Base-by-base conservation (phyloP, 2,329 filamentous ascomycete species). In the Penicillium hesseltinei region DNA sequence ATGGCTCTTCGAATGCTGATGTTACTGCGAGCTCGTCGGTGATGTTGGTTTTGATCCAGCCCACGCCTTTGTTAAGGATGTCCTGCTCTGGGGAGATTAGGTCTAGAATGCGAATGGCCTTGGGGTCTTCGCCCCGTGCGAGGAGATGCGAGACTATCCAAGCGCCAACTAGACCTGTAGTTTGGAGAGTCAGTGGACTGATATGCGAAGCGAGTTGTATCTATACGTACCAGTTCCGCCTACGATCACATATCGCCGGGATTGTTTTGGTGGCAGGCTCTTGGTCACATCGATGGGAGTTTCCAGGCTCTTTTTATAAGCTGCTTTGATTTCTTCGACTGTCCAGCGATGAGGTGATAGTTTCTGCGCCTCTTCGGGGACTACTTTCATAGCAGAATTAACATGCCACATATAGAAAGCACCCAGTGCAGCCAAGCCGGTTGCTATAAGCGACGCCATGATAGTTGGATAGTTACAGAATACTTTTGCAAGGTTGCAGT, bases 81-180 rank as follows among this genome's bases (percentile, higher is more conserved):
- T 73, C 69, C 9, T 75, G 72, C 39, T 74, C 73, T 3, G 82
- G 77, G 5, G 72, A 66, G 15, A 74, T 74, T 55, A 82, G 76
- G 66, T 86, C 84, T 46, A 84, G 59, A 53, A 84, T 78, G 11
- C 83, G 81, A 59, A 86, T 81, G 31, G 78, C 77, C 39, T 75
- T 66, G 1, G 82, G 77, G 3, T 76, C 71, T 45, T 83, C 80
- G 11, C 83, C 83, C 6, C 80, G 81, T 21, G 77, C 75, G 10
- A 85, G 73, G 9, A 85, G 78, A 59, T 84, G 80, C 9, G 80
- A 71, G 11, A 83, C 79, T 35, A 85, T 80, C 67, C 80, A 81
- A 33, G 81, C 78, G 4, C 83, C 83, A 2, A 85, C 80, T 33
- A 84, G 77, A 5, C 82, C 82, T 82, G 66, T 21, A 47, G 27